Percentiles rank a stretch among this genome's conserved stretches.
These are phyloP conservation scores for Vigna radiata DNA, from an alignment of 306 rosid genomes.

Conservation along the genomic window DNA sequence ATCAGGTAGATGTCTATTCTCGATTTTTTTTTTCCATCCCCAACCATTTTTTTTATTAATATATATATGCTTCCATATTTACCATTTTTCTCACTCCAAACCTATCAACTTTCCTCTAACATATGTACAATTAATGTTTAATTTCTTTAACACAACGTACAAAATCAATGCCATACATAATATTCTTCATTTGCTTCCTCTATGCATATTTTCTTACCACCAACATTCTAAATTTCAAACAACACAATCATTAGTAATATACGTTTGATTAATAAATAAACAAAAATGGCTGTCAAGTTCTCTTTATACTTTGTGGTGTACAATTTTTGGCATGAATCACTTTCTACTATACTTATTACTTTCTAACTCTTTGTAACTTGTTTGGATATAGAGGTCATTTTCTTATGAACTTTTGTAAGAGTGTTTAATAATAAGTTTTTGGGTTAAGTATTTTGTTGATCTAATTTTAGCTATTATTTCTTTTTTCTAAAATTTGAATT, in stretches of 20 bases:
- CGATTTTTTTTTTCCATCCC: conserved; percentile 4
- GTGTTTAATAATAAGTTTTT: neutral
- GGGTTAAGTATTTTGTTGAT: too few relatives aligned
- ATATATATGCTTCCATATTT: conserved; percentile 5
- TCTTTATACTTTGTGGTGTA: neutral
- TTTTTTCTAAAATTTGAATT: too few relatives aligned
- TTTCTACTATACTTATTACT: neutral
- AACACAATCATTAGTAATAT: too few relatives aligned
- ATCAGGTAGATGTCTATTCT: conserved; percentile 73
- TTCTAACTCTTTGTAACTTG: neutral
- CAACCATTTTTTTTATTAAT: too few relatives aligned
- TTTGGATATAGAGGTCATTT: too few relatives aligned
- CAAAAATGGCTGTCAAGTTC: neutral
- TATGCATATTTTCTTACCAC: conserved; percentile 12
- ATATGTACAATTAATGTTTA: neutral
- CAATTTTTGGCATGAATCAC: neutral
- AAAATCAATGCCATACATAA: neutral
- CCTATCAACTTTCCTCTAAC: conserved; percentile 2
- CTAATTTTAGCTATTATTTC: too few relatives aligned
- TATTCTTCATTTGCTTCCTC: neutral
- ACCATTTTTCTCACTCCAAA: neutral
- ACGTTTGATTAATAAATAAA: too few relatives aligned
- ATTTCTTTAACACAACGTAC: conserved; percentile 7
- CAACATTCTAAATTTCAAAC: neutral
- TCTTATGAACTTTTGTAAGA: neutral